A percentile compares a stretch with the other conserved stretches of the same genome.
Evolutionary conservation across 805 yeast species (phyloP).

Genomic region (Wickerhamomyces bovis): DNA sequence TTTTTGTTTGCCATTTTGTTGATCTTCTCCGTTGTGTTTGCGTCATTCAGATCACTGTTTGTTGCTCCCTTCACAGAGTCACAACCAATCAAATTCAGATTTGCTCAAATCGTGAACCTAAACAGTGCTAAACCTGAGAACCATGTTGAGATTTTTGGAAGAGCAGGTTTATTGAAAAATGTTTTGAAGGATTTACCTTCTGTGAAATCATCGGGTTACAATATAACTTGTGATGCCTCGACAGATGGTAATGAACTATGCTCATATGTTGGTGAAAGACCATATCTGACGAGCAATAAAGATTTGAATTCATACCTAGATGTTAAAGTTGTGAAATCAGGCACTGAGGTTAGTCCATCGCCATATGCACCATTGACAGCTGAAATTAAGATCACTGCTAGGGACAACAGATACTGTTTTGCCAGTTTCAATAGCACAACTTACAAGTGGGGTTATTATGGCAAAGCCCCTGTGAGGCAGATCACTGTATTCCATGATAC

Average conservation of each 20-base stretch:
- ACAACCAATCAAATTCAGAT: conserved; percentile 68
- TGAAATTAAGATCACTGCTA: conserved; percentile 50
- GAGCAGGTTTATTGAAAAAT: conserved; percentile 40
- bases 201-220: conserved; percentile 31
- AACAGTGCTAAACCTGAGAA: conserved; percentile 23
- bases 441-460: conserved; percentile 27
- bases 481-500: conserved; percentile 44
- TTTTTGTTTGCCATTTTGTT: conserved; percentile 39
- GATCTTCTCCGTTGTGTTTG: conserved; percentile 31
- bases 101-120: conserved; percentile 56
- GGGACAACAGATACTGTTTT: conserved; percentile 59
- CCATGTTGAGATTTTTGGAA: conserved; percentile 43
- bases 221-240: conserved; percentile 30
- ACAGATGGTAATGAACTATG: conserved; percentile 50
- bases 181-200: conserved; percentile 62
- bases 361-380: conserved; percentile 63
- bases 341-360: conserved; percentile 38
- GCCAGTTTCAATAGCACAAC: conserved; percentile 50
- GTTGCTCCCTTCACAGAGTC: conserved; percentile 52
- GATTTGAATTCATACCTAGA: conserved; percentile 39
- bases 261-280: conserved; percentile 42
- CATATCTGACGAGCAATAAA: conserved; percentile 35
- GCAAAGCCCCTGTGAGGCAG: conserved; percentile 57
- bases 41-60: conserved; percentile 33
- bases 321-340: conserved; percentile 45